Base-by-base conservation (phyloP, 768 basidiomycete genomes). In the Lactarius quietus region DNA sequence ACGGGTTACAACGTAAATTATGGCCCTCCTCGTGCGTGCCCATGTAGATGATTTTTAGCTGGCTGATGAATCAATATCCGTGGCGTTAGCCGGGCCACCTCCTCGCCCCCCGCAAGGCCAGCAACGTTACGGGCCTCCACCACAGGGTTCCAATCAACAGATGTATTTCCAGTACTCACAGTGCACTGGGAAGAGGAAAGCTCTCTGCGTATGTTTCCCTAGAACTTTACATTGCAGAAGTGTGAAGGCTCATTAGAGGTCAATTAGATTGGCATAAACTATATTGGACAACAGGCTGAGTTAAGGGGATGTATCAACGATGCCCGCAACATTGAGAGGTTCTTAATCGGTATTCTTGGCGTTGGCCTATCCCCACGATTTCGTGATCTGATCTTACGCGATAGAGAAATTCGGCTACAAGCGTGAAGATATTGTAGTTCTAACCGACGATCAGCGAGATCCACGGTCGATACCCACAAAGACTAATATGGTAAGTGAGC, bases 301-400 rank as follows among this genome's bases (percentile, higher is more conserved):
- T 73, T 86, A 26, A 72, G 73, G 29, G 85, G 85, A 4, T 87
- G 86, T 69, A 84, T 85, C 73, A 86, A 86, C 69, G 86, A 87
- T 66, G 85, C 82, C 0, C 72, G 74, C 38, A 87, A 86, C 70
- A 76, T 86, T 28, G 70, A 79, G 59, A 73, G 77, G 18, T 86
- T 86, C 78, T 69, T 84, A 39, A 76, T 74, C 66, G 62, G 79
- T 78, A 63, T 39, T 67, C 23, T 57, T 28, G 35, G 29, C 23
- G 56, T 39, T 36, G 57, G 14, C 6, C 12, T 9, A 28, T 43
- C 36, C 45, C 26, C 35, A 33, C 9, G 35, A 56, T 35, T 28
- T 23, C 10, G 26, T 26, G 15, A 41, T 33, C 18, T 58, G 12
- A 41, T 62, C 45, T 31, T 38, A 26, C 15, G 53, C 39, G 28